Base-by-base conservation (phyloP, 192 early-diverging fungal genomes). In the Linnemannia schmuckeri region DNA sequence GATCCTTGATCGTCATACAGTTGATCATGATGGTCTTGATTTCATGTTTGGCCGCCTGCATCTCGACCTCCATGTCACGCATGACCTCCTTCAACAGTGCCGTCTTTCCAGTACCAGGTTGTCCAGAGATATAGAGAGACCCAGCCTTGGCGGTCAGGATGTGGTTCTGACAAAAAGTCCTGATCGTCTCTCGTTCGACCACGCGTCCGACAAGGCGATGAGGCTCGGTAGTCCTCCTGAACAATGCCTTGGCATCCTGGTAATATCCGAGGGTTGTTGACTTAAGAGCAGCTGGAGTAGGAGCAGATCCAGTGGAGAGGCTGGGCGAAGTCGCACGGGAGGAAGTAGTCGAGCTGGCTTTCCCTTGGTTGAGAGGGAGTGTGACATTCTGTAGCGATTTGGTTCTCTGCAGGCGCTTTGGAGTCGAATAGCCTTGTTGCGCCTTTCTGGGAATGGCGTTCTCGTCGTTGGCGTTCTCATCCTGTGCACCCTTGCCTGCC, bases 51-150 rank as follows among this genome's bases (percentile, higher is more conserved):
- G 87, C 88, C 1, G 52, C 33, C 35, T 80, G 72, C 61, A 82
- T 71, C 74, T 89, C 77, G 4, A 76, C 79, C 57, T 89, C 80
- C 73, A 91, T 89, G 33, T 87, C 66, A 13, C 88, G 83, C 41
- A 90, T 79, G 20, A 95, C 83, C 69, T 96, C 92, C 18, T 88
- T 91, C 38, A 97, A 74, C 40, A 97, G 92, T 4, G 97, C 97
- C 13, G 96, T 99, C 89, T 99, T 99, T 54, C 98, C 98, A 30
- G 98, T 99, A 7, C 98, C 98, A 0, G 98, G 98, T 61, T 92
- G 93, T 2, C 98, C 98, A 10, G 96, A 95, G 22, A 99, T 94
- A 85, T 99, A 99, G 44, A 96, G 88, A 72, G 93, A 94, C 12
- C 93, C 95, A 8, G 94, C 76, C 68, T 89, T 90, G 42, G 89